Base-by-base conservation (phyloP, 1,284 basidiomycete species). In the Rhodofomes roseus region DNA sequence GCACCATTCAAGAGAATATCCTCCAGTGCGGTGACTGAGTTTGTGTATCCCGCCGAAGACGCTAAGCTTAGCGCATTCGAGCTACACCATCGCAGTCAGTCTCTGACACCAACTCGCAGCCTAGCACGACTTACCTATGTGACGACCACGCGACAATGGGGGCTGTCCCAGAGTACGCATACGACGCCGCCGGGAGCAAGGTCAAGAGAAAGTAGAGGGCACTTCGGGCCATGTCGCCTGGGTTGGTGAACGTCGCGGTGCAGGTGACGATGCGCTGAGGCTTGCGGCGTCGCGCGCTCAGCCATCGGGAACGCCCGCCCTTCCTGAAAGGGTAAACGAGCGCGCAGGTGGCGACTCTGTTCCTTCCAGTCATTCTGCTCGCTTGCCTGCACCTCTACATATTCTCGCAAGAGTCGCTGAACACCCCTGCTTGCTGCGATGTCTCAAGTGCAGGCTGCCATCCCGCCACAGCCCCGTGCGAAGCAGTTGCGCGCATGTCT, bases 401-500 rank as follows among this genome's bases (percentile, higher is more conserved):
- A 14, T 23, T 41, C 40, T 20, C 25, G 22, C 25, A 9, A 6
- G 12, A 20, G 4, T 23, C n/a, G 22, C 7, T 23, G 14, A 11
- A 25, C 7, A 12, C 7, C 43, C 43, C 4, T 16, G 25, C 11
- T 40, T 12, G 18, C 55, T 46, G 36, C 20, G 43, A 72, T 72
- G 71, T 70, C 70, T 34, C 69, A 69, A 62, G 60, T 43, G 23
- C 67, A 68, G 59, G 81, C 81, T 36, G 34, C 77, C 0, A 85
- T 90, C 62, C 89, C 88, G 8, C 65, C 77, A 1, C 81, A 84
- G 59, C 81, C 85, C 34, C 85, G 81, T 63, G 85, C 87, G 46
- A 88, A 85, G 65, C 82, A 89, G 60, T 84, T 96, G 20, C 84
- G 96, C 62, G 95, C 96, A 29, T 98, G 96, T 69, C 81, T 98